Conservation (phyloP, 2,329 filamentous ascomycete genomes). For the Aspergillus jensenii region DNA sequence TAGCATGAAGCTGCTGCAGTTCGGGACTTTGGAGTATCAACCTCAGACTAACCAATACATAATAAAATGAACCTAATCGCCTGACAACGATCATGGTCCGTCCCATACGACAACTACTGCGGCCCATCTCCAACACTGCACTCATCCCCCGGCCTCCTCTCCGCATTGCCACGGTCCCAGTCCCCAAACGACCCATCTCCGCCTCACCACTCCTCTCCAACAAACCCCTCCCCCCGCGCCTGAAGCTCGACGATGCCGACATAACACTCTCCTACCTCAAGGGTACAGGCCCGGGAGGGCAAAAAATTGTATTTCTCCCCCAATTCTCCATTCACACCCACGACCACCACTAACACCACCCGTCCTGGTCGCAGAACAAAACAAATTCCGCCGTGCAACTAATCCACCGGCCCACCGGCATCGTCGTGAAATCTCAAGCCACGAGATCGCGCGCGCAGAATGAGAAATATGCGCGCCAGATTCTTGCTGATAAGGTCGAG, state of each 20-base stretch:
- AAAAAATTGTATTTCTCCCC: conserved; percentile 71
- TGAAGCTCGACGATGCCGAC: conserved; percentile 72
- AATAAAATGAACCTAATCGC: neutral
- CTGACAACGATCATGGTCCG: conserved; percentile 6
- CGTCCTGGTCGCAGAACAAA: conserved; percentile 69
- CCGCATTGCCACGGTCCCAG: neutral
- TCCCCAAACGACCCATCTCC: conserved; percentile 22
- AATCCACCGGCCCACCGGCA: conserved; percentile 82
- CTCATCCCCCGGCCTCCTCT: neutral
- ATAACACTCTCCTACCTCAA: conserved; percentile 85
- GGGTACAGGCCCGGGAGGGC: conserved; percentile 87
- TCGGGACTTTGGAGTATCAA: neutral
- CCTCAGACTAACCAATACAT: neutral
- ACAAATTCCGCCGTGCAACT: conserved; percentile 93
- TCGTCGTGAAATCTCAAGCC: conserved; percentile 91
- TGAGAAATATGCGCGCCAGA: conserved; percentile 74
- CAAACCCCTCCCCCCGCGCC: conserved; percentile 73
- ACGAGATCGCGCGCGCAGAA: conserved; percentile 87
- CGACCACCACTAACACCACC: neutral
- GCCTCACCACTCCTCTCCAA: conserved; percentile 22
- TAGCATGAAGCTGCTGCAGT: neutral
- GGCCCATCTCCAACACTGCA: neutral
- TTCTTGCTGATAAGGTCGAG: conserved; percentile 78
- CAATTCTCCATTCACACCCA: neutral
- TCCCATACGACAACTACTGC: conserved; percentile 4